Base-by-base conservation (phyloP, 306 rosid genomes). In the Abrus pulchellus region DNA sequence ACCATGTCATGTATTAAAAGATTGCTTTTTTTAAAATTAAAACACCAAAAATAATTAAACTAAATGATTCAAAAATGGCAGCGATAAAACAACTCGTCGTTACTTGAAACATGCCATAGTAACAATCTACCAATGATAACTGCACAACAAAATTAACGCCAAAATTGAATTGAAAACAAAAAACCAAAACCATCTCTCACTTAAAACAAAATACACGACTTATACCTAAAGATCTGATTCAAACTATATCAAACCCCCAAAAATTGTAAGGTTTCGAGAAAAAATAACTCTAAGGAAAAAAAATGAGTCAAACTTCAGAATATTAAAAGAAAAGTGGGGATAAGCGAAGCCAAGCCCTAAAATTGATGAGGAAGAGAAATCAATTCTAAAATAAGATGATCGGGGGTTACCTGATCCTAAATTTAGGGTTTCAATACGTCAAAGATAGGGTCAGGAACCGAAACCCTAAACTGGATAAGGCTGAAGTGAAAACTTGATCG, bases 331-430 rank as follows among this genome's bases (percentile, higher is more conserved):
- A 3, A 5, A 3, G 2, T 1, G 52, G 2, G 1, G 30, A 68
- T 5, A 78, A 70, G 5, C 32, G 5, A 27, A 56, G 32, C 5
- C 2, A 27, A 79, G 60, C 50, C 78, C 83, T 49, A 61, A 61
- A 80, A 49, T 70, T 41, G 48, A 54, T 5, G 11, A 2, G 11
- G 27, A 34, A 2, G 12, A 69, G 1, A 57, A 8, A 27, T 13
- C 0, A 2, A 33, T 49, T 28, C 20, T 12, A 0, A 3, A 38
- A 57, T 28, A 12, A 1, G 20, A 73, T 29, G 1, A 74, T 36
- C 4, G 5, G 27, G 20, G 1, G 7, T 50, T 72, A 90, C 94
- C 94, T 82, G 87, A 90, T 87, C 89, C 71, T 76, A 83, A 71
- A 44, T 34, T 85, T 77, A 82, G 87, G 88, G 87, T 54, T 85